Evolutionary conservation across 2,329 filamentous ascomycete genomes (phyloP), one percentile per base, ranked within the genome.

Genomic region (Arthrinium phaeospermum): DNA sequence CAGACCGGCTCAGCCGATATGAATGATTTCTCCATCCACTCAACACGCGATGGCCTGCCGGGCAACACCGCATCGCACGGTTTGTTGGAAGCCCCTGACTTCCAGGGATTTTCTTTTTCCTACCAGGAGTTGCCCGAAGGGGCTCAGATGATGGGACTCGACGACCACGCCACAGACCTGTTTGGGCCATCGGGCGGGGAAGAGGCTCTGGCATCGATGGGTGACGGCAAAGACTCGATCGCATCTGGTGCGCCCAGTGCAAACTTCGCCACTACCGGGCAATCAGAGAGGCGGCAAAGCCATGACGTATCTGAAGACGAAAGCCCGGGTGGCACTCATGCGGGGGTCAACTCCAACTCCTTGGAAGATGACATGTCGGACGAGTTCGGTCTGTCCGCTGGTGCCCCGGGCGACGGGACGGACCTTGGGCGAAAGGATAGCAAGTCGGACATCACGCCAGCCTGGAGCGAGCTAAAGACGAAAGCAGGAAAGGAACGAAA

Each of bases 401-500:
- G 82, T 67, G 83, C 81, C 24, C 83, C 84, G 41, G 83, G 82
- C 46, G 89, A 91, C 76, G 86, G 86, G 19, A 86, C 85, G n/a
- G 89, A 91, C 70, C 77, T 88, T 30, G 86, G 85, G 27, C 83
- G 82, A 69, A 88, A 88, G 77, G 89, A 90, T 69, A 87, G 90
- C 73, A 91, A 90, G 75, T 82, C 86, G 7, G 89, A 90, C 69
- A 85, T 87, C 12, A 85, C 88, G 12, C 91, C 92, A 19, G 86
- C 91, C 19, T 96, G 93, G 93, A 95, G 91, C 77, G 93, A 96
- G 80, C 85, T 95, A 75, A 96, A 96, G 82, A 96, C 93, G 4
- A 96, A 96, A 82, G 96, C 96, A 2, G 96, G 96, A 22, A 99
- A 98, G 82, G 96, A 98, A 81, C 90, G 96, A 70, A 98, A 98